phyloP scores from a whole-genome alignment of 495 filamentous ascomycete species.

The Penicillium flavigenum region DNA sequence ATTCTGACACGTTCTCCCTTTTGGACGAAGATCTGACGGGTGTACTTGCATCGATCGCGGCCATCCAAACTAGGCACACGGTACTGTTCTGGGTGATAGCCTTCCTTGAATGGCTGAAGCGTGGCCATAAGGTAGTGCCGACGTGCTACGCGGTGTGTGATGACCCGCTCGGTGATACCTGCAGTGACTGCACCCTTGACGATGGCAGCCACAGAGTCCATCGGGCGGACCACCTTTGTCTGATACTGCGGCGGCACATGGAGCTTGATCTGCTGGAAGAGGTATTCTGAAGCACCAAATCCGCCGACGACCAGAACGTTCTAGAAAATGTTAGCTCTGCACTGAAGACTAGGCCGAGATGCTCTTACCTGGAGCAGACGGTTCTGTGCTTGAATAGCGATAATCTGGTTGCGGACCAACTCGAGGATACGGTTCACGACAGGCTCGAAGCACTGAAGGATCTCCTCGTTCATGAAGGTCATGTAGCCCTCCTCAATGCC shows the following conservation, averaged over 20 bases:
- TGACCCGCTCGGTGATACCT: slow-evolving; percentile 93
- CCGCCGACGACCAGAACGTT: slow-evolving; percentile 78
- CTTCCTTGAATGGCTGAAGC: slow-evolving; percentile 97
- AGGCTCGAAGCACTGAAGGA: slow-evolving; percentile 77
- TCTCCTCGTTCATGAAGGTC: slow-evolving; percentile 82
- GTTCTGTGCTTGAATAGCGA: slow-evolving; percentile 77
- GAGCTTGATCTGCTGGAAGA: slow-evolving; percentile 80
- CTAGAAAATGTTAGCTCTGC: slow-evolving; percentile 35
- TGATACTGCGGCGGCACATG: slow-evolving; percentile 78
- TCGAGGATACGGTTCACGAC: slow-evolving; percentile 77
- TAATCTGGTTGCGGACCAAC: slow-evolving; percentile 76
- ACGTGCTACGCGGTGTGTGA: slow-evolving; percentile 96
- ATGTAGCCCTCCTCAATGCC: slow-evolving; percentile 80
- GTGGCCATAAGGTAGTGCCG: slow-evolving; percentile 99
- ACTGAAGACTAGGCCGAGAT: background rate
- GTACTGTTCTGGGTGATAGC: slow-evolving; percentile 96
- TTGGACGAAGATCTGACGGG: slow-evolving; percentile 96
- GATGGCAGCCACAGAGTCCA: slow-evolving; percentile 80
- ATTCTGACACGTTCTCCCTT: slow-evolving; percentile 99
- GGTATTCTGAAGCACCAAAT: slow-evolving; percentile 78
- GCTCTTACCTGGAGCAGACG: slow-evolving; percentile 62
- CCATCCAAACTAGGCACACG: slow-evolving; percentile 95
- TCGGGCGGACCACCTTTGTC: slow-evolving; percentile 76
- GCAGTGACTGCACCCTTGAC: slow-evolving; percentile 82
- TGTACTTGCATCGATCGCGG: slow-evolving; percentile 98